Evolutionary conservation across 805 yeast genomes (phyloP), one percentile per base, ranked within the genome.

Genomic region (Lachancea sp.): DNA sequence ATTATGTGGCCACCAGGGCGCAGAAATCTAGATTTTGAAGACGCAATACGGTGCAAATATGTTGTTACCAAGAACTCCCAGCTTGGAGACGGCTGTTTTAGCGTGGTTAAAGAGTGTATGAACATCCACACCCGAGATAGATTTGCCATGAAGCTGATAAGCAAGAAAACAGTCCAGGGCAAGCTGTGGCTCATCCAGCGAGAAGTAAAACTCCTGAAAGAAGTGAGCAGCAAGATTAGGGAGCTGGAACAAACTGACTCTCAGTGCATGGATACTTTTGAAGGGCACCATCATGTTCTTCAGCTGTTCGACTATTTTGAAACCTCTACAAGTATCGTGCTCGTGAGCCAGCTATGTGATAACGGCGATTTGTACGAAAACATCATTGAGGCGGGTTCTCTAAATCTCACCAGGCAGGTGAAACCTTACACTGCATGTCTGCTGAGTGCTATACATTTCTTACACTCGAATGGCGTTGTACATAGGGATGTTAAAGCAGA

Each of bases 401-500:
- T 77, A 40, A 67, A 64, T 31, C 38, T 53, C 37, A 77, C 74
- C 37, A 50, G 55, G 12, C 78, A 76, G 43, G 76, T 78, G 1
- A 67, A 64, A 8, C 68, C 68, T 6, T 68, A 78, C 29, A 64
- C 80, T 23, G 58, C 65, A 9, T 71, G 74, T 42, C 61, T 82
- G 17, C 56, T 75, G 2, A 67, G 75, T 8, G 81, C 82, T 0
- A 68, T 82, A 2, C 66, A 67, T 6, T 79, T 78, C 50, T 60
- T 82, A 41, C 88, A 81, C 52, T 43, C 51, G 2, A 71, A 79
- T 47, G 72, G 74, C 22, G 71, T 82, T 28, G 80, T 80, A 5
- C 89, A 82, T 53, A 70, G 89, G 34, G 89, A 82, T 50, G 59
- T 82, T 43, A 82, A 82, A 55, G 84, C 88, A 0, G 89, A 82